Evolutionary conservation across 495 filamentous ascomycete species (phyloP).

Genomic region (Hypoxylon fragiforme): DNA sequence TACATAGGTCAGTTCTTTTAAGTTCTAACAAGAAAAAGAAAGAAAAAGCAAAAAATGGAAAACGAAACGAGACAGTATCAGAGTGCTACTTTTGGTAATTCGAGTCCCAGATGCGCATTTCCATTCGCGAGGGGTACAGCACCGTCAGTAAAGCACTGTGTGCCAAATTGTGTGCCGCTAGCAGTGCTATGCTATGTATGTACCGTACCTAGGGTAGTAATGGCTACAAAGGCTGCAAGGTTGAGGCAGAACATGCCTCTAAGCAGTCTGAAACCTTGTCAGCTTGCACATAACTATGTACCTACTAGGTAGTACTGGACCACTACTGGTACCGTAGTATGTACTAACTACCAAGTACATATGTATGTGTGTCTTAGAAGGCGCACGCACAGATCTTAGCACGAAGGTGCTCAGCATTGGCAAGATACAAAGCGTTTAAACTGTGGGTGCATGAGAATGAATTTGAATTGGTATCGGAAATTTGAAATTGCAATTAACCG

Average conservation of each 20-base stretch:
- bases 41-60: background rate
- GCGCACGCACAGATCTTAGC: background rate
- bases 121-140: constrained; percentile 14
- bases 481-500: constrained; percentile 8
- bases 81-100: constrained; percentile 27
- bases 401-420: no score
- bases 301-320: background rate
- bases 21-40: constrained; percentile 5
- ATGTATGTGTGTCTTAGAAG: no score
- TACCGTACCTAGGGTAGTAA: no score
- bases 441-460: no score
- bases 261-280: background rate
- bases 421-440: no score
- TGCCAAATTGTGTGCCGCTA: no score
- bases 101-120: constrained; percentile 11
- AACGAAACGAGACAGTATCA: background rate
- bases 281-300: no score
- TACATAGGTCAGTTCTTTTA: constrained; percentile 9
- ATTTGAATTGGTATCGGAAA: no score
- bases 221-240: background rate
- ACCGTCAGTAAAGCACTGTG: constrained; percentile 13
- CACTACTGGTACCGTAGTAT: background rate
- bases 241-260: background rate
- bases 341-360: no score
- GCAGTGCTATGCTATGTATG: no score